These are phyloP conservation scores for Venturia pyrina DNA, from an alignment of 2,329 filamentous ascomycete species.

Conservation along the genomic window DNA sequence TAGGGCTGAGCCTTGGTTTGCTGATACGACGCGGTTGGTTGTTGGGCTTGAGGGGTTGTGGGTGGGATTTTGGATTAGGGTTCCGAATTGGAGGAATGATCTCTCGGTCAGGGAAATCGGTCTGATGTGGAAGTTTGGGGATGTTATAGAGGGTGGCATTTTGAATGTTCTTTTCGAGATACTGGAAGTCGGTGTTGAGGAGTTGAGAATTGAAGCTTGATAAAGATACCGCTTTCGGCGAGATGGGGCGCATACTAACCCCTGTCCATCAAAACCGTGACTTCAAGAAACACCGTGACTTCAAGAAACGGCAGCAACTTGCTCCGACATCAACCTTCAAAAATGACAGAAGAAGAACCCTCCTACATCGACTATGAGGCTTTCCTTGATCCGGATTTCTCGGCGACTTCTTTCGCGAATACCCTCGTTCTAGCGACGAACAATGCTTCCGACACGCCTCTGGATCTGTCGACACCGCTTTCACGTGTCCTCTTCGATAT, in stretches of 20 bases:
- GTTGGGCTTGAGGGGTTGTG: constrained; percentile 36
- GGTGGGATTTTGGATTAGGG: constrained; percentile 67
- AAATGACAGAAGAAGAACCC: constrained; percentile 35
- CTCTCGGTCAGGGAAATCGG: constrained; percentile 57
- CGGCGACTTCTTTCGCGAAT: constrained; percentile 75
- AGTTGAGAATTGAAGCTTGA: background rate
- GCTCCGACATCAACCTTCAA: background rate
- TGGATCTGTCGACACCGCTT: constrained; percentile 89
- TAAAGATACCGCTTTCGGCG: background rate
- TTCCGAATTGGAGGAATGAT: constrained; percentile 70
- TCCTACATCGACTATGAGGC: constrained; percentile 96
- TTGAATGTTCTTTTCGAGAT: constrained; percentile 10
- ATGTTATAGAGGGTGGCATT: constrained; percentile 30
- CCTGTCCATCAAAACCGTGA: background rate
- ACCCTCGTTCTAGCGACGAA: constrained; percentile 81
- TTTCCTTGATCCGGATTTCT: constrained; percentile 77
- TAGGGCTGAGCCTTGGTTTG: constrained; percentile 80
- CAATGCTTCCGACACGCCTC: constrained; percentile 76
- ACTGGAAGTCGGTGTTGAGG: background rate
- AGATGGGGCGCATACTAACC: background rate
- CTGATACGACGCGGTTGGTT: constrained; percentile 38
- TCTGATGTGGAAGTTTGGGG: constrained; percentile 37
- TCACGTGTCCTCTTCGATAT: constrained; percentile 92
- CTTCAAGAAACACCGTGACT: background rate
- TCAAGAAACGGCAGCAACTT: background rate